These are phyloP conservation scores for Aureobasidium namibiae DNA, from an alignment of 2,329 filamentous ascomycete species.

Conservation along the genomic window DNA sequence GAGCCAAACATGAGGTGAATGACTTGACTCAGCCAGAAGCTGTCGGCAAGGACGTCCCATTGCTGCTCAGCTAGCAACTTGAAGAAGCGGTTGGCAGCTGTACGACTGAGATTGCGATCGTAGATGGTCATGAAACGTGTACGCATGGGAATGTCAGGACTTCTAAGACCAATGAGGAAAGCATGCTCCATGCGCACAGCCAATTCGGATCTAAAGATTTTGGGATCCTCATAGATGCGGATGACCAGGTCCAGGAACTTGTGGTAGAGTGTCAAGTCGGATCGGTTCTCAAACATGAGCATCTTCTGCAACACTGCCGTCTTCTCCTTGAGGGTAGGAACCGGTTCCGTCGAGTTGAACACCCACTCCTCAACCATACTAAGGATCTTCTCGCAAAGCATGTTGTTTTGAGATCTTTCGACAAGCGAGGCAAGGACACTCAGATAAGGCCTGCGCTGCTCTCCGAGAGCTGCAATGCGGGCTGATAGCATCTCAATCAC, in stretches of 20 bases:
- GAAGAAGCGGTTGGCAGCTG: conserved; percentile 76
- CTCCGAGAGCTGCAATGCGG: conserved; percentile 85
- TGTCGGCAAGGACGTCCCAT: conserved; percentile 91
- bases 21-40: conserved; percentile 94
- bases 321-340: conserved; percentile 97
- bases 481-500: conserved; percentile 87
- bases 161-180: conserved; percentile 89
- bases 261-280: conserved; percentile 75
- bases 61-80: conserved; percentile 91
- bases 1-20: conserved; percentile 87
- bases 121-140: conserved; percentile 96
- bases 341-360: conserved; percentile 88
- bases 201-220: conserved; percentile 87
- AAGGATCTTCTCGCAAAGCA: conserved; percentile 84
- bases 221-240: conserved; percentile 94
- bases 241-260: conserved; percentile 96
- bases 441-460: conserved; percentile 85
- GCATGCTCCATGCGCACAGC: conserved; percentile 97
- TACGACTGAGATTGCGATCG: conserved; percentile 87
- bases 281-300: conserved; percentile 83
- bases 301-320: conserved; percentile 99
- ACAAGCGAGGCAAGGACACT: conserved; percentile 92
- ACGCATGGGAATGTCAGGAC: conserved; percentile 91
- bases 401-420: conserved; percentile 82
- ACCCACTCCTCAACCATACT: conserved; percentile 94